Evolutionary conservation across 2,329 filamentous ascomycete genomes (phyloP).

Genomic region (Pestalotiopsis sp.): DNA sequence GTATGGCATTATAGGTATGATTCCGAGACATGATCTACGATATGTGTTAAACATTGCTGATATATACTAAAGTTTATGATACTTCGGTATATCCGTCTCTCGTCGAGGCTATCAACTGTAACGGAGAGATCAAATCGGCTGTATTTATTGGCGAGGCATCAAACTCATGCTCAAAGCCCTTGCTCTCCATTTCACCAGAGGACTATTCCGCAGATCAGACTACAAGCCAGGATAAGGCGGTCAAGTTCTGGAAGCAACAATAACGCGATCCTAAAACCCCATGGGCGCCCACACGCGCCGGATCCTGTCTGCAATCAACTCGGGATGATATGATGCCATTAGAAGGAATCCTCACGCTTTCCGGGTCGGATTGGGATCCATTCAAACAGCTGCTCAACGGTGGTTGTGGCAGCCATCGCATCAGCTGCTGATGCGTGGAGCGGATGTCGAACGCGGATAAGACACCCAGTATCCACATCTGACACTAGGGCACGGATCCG

Average conservation of each 20-base stretch:
- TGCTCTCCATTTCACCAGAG: background rate
- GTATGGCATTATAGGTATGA: conserved; percentile 6
- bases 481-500: background rate
- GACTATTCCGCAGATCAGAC: background rate
- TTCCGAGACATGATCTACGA: too few relatives aligned
- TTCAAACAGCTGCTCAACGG: background rate
- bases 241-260: background rate
- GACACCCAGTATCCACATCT: background rate
- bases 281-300: background rate
- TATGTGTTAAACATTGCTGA: too few relatives aligned
- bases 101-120: conserved; percentile 1
- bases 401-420: background rate
- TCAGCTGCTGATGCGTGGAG: background rate
- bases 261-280: background rate
- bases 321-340: background rate
- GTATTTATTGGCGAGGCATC: background rate
- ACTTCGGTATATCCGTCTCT: background rate
- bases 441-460: background rate
- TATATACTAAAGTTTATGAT: background rate
- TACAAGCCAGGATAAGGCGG: background rate
- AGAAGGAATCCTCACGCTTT: background rate
- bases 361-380: background rate
- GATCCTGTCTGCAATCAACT: background rate
- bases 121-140: conserved; percentile 4
- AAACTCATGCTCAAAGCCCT: background rate